These are phyloP conservation scores for Carpinus viminea DNA, from an alignment of 306 rosid species.

Conservation along the genomic window DNA sequence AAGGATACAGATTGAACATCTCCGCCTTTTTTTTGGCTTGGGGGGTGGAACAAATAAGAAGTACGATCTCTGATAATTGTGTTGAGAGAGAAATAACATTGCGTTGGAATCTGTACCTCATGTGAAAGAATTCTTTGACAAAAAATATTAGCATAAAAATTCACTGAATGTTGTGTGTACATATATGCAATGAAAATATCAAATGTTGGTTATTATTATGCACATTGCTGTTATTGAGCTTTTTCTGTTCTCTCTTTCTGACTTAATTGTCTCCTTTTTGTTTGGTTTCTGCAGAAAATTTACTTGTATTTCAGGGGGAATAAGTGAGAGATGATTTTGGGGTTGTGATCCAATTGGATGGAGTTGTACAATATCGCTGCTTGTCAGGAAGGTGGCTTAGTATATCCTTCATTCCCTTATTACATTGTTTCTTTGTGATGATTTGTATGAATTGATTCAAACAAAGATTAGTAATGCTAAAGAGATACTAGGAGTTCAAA, in stretches of 20 bases:
- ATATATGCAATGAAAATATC: neutral
- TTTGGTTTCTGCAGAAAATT: constrained; percentile 69
- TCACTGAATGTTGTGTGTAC: neutral
- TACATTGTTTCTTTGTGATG: constrained; percentile 12
- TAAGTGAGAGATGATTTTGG: constrained; percentile 58
- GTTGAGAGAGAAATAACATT: neutral
- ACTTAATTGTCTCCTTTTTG: constrained; percentile 5
- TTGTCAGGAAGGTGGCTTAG: constrained; percentile 27
- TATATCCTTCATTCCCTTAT: constrained; percentile 34
- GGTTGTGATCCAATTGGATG: constrained; percentile 32
- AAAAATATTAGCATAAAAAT: neutral
- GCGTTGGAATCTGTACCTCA: constrained; percentile 9
- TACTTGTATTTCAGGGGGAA: constrained; percentile 89
- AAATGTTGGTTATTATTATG: neutral
- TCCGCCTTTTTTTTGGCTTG: neutral
- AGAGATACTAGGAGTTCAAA: neutral
- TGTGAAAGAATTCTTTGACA: neutral
- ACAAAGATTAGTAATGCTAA: constrained; percentile 7
- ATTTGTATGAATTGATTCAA: constrained; percentile 6
- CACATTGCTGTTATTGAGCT: neutral
- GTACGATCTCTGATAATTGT: neutral
- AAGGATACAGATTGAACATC: neutral
- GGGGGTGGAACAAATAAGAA: neutral
- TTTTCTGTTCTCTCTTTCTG: neutral
- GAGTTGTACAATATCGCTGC: constrained; percentile 23